A percentile compares a stretch with the other conserved stretches of the same genome.
Conservation (phyloP, 2,329 filamentous ascomycete genomes). For the Tolypocladium pustulatum region DNA sequence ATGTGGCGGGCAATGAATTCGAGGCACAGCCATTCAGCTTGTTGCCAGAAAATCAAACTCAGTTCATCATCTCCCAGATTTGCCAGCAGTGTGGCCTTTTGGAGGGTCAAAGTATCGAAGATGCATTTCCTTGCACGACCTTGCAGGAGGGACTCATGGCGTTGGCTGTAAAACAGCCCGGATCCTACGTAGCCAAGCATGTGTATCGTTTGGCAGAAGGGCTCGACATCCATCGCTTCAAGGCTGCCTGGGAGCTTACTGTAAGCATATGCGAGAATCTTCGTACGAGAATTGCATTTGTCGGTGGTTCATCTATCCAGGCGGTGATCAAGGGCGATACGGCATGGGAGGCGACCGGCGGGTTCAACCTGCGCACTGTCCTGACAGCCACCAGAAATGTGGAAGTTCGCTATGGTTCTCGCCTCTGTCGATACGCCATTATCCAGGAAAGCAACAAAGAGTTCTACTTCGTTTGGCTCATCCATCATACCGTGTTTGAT, state of each 20-base stretch:
- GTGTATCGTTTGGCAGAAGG: slow-evolving; percentile 9
- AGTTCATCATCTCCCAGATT: neutral
- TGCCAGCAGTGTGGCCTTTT: neutral
- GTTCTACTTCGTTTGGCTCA: slow-evolving; percentile 12
- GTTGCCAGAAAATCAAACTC: slow-evolving; percentile 4
- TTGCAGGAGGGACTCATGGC: slow-evolving; percentile 29
- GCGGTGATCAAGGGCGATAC: neutral
- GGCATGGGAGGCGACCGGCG: neutral
- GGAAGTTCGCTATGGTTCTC: neutral
- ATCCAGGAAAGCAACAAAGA: neutral
- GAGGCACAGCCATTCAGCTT: neutral
- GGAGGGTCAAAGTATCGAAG: slow-evolving; percentile 9
- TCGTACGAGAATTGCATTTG: slow-evolving; percentile 6
- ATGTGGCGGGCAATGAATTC: no score
- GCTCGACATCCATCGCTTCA: slow-evolving; percentile 14
- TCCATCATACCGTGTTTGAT: slow-evolving; percentile 17
- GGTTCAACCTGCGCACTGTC: neutral
- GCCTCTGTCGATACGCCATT: neutral
- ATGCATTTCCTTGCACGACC: slow-evolving; percentile 27
- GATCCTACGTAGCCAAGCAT: slow-evolving; percentile 23
- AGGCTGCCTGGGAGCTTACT: slow-evolving; percentile 15
- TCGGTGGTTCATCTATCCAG: slow-evolving; percentile 2
- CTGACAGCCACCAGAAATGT: neutral
- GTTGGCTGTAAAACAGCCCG: slow-evolving; percentile 17
- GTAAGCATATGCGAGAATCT: slow-evolving; percentile 3